phyloP scores from a whole-genome alignment of 2,329 filamentous ascomycete genomes.

The Leptodontidium sp. region DNA sequence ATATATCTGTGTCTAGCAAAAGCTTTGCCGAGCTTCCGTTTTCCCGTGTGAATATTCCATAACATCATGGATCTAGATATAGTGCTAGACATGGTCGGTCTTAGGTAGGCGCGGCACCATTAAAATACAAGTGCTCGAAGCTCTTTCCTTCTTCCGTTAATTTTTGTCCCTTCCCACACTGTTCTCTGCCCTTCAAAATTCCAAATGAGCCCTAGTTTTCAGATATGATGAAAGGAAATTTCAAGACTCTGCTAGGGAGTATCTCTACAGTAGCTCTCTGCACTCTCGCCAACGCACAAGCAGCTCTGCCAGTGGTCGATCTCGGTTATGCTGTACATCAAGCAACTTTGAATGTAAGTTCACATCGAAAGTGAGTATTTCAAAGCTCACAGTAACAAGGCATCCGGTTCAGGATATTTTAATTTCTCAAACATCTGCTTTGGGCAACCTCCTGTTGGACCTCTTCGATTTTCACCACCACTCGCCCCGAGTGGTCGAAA shows the following conservation, averaged over 20 bases:
- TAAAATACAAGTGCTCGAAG: neutral
- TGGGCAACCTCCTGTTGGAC: conserved; percentile 53
- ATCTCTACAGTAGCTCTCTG: neutral
- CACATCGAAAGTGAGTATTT: conserved; percentile 39
- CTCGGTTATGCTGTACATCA: conserved; percentile 45
- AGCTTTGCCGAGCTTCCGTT: neutral
- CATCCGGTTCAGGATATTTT: conserved; percentile 45
- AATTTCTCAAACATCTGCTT: conserved; percentile 55
- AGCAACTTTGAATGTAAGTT: conserved; percentile 43
- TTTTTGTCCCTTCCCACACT: neutral
- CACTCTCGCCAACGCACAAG: conserved; percentile 13
- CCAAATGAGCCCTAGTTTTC: neutral
- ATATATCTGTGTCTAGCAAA: neutral
- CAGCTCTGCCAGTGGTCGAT: conserved; percentile 42
- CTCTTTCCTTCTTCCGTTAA: neutral
- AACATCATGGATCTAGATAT: neutral
- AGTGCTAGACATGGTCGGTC: conserved; percentile 2
- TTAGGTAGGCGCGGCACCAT: neutral
- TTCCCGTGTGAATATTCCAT: neutral
- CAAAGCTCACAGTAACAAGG: conserved; percentile 46
- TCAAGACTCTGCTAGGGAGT: neutral
- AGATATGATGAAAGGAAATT: neutral
- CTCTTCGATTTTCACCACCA: conserved; percentile 54
- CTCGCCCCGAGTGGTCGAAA: conserved; percentile 44
- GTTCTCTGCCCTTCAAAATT: neutral